A percentile compares a stretch with the other conserved stretches of the same genome.
Conservation (phyloP, 176 grass and related monocot genomes). For the Poa pratensis region DNA sequence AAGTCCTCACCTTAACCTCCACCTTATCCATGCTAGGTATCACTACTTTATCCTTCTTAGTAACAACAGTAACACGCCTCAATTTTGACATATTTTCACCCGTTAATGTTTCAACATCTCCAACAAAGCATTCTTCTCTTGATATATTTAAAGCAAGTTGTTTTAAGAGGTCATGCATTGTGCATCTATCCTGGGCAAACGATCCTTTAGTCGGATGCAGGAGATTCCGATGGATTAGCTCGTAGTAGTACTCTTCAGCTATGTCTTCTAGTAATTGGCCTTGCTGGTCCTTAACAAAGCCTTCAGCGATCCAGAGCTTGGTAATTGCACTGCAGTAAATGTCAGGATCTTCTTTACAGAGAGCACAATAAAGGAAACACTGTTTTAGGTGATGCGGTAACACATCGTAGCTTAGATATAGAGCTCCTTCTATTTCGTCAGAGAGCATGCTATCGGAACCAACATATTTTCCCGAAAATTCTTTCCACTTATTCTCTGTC, state of each 20-base stretch:
- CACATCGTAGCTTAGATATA: no score
- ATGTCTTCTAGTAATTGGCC: no score
- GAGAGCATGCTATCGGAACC: no score
- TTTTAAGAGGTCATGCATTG: neutral
- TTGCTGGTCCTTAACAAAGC: no score
- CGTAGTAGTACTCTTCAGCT: neutral
- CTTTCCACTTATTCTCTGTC: no score
- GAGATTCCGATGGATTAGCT: neutral
- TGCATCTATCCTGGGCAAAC: accelerated
- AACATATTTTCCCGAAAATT: no score
- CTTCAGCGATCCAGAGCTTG: conserved; percentile 36
- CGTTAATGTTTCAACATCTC: neutral
- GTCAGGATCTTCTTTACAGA: neutral
- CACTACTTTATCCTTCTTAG: neutral
- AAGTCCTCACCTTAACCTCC: neutral
- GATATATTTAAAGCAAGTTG: neutral
- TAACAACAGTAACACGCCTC: neutral
- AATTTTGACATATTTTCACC: neutral
- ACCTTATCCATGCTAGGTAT: neutral
- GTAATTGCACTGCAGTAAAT: neutral
- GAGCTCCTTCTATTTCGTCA: no score
- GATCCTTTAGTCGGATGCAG: accelerated
- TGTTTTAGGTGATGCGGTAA: conserved; percentile 15
- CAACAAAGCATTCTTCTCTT: neutral
- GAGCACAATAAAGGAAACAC: conserved; percentile 49